Evolutionary conservation across 441 rosid species (phyloP).

Genomic region (Aquilaria agallochum): DNA sequence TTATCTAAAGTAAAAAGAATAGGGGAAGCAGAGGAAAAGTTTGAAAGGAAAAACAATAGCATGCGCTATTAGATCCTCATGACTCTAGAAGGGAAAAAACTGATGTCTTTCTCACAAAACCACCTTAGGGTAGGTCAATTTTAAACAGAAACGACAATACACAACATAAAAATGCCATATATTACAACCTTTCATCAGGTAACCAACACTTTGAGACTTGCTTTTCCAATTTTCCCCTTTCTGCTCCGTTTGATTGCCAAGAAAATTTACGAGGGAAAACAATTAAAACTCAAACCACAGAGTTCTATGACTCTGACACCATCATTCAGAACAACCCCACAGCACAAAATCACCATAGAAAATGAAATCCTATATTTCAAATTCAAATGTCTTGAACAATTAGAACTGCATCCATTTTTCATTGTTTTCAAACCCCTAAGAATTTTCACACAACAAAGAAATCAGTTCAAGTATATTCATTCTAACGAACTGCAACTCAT

Average conservation of each 20-base stretch:
- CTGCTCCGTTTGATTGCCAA: slow-evolving; percentile 45
- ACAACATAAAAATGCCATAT: slow-evolving; percentile 9
- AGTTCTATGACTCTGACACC: slow-evolving; percentile 4
- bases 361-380: slow-evolving; percentile 1
- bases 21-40: too few species aligned
- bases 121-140: neutral
- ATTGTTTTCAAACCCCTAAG: neutral
- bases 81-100: neutral
- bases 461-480: neutral
- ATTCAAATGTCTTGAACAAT: slow-evolving; percentile 4
- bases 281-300: slow-evolving; percentile 13
- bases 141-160: slow-evolving; percentile 9
- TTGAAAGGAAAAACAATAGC: neutral
- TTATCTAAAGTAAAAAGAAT: too few species aligned
- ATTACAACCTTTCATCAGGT: slow-evolving; percentile 31
- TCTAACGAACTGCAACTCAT: neutral
- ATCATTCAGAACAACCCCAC: slow-evolving; percentile 10
- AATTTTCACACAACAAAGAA: slow-evolving; percentile 7
- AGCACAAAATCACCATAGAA: slow-evolving; percentile 6
- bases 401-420: neutral
- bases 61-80: neutral
- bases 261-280: slow-evolving; percentile 34
- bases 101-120: neutral
- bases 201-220: slow-evolving; percentile 32
- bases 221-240: slow-evolving; percentile 32